These are phyloP conservation scores for Prillingera fragicola DNA, from an alignment of 1,284 basidiomycete species.

Conservation along the genomic window DNA sequence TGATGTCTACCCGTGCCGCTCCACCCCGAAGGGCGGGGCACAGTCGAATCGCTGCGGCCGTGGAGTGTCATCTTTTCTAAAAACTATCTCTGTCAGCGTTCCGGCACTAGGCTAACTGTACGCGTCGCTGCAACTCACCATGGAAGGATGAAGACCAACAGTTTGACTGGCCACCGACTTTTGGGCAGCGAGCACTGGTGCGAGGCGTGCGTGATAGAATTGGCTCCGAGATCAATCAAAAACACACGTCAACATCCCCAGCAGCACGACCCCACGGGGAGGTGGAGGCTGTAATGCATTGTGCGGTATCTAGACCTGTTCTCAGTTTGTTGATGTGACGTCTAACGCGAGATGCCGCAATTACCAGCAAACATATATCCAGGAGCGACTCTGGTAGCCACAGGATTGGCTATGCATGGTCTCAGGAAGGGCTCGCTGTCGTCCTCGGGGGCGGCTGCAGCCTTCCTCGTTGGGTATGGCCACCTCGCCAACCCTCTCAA, in stretches of 20 bases:
- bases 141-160: slow-evolving; percentile 27
- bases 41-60: slow-evolving; percentile 34
- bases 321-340: no score
- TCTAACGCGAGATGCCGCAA: no score
- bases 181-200: background rate
- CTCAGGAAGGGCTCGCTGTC: slow-evolving; percentile 50
- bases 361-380: slow-evolving; percentile 27
- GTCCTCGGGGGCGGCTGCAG: slow-evolving; percentile 56
- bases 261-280: no score
- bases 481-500: slow-evolving; percentile 45
- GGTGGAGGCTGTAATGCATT: no score
- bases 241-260: no score
- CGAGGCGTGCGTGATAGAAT: no score
- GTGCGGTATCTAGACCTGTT: no score
- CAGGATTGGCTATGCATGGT: slow-evolving; percentile 53
- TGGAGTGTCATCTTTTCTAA: slow-evolving; percentile 36
- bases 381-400: slow-evolving; percentile 50
- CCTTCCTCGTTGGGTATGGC: slow-evolving; percentile 63
- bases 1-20: slow-evolving; percentile 27
- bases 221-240: no score
- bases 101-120: background rate
- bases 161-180: background rate
- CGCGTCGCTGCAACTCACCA: slow-evolving; percentile 8
- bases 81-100: slow-evolving; percentile 9
- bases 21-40: slow-evolving; percentile 13